A percentile compares a stretch with the other conserved stretches of the same genome.
phyloP scores from a whole-genome alignment of 1,284 basidiomycete species.

The Prillingera fragicola region DNA sequence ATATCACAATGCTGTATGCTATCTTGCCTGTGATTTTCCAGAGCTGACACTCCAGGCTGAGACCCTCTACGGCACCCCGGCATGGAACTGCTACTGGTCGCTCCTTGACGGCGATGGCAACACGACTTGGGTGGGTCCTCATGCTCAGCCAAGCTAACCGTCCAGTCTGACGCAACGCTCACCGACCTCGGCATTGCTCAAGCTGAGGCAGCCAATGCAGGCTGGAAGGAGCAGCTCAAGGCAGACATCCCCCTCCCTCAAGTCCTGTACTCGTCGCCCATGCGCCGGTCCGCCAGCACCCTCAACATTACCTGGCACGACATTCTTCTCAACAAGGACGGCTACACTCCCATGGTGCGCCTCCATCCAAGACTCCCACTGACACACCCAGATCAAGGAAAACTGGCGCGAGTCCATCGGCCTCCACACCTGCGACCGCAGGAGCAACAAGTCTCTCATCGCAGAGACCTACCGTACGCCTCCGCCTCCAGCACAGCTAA shows the following conservation, averaged over 20 bases:
- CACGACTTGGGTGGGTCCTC: constrained; percentile 23
- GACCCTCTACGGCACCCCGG: constrained; percentile 34
- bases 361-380: not conserved
- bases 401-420: constrained; percentile 31
- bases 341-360: too few relatives aligned
- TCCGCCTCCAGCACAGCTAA: not conserved
- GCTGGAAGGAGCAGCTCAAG: constrained; percentile 31
- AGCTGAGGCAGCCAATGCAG: constrained; percentile 22
- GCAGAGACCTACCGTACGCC: constrained; percentile 18
- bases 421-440: constrained; percentile 39
- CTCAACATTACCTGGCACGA: constrained; percentile 37
- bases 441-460: constrained; percentile 28
- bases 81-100: constrained; percentile 40
- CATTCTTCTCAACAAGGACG: constrained; percentile 18
- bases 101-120: constrained; percentile 28
- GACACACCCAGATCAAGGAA: constrained; percentile 30
- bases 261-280: constrained; percentile 33
- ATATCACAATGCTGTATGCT: constrained; percentile 22
- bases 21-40: not conserved
- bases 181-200: constrained; percentile 28
- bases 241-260: constrained; percentile 31
- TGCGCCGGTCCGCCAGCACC: constrained; percentile 31
- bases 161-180: constrained; percentile 38
- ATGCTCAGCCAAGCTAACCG: not conserved
- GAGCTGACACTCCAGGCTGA: constrained; percentile 30